Percentiles rank a stretch among this genome's conserved stretches.
These are phyloP conservation scores for Pythium vanterpoolii DNA, from an alignment of 352 stramenopile genomes.

Conservation along the genomic window DNA sequence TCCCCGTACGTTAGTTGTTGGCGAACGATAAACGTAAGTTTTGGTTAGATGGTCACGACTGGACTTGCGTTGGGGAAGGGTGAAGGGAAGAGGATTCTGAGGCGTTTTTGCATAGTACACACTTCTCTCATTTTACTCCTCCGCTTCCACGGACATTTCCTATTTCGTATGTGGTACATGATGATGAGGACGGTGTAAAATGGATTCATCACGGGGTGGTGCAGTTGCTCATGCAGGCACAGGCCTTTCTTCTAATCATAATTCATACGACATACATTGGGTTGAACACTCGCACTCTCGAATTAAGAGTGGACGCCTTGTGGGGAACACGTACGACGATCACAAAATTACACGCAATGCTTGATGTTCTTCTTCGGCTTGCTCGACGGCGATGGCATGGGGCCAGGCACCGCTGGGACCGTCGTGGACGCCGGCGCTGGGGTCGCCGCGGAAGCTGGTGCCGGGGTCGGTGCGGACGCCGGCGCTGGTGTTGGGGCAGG, in stretches of 20 bases:
- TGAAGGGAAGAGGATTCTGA: too few species aligned
- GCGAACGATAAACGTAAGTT: slow-evolving; percentile 8
- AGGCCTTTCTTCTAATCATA: too few species aligned
- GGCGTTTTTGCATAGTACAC: neutral
- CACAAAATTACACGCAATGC: slow-evolving; percentile 23
- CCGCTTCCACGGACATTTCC: too few species aligned
- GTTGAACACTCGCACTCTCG: neutral
- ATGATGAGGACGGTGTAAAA: neutral
- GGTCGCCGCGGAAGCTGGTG: neutral
- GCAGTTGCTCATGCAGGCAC: too few species aligned
- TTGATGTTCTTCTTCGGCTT: slow-evolving; percentile 21
- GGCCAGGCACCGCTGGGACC: neutral
- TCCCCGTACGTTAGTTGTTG: slow-evolving; percentile 1
- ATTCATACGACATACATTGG: too few species aligned
- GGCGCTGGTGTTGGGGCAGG: neutral
- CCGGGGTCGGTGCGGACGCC: neutral
- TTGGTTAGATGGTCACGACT: too few species aligned
- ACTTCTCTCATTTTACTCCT: neutral
- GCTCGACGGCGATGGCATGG: slow-evolving; percentile 6
- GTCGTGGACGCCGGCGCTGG: too few species aligned
- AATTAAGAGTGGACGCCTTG: neutral
- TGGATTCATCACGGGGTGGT: too few species aligned
- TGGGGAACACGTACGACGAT: neutral
- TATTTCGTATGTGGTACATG: too few species aligned
- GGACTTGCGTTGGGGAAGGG: too few species aligned